Evolutionary conservation across 2,329 filamentous ascomycete species (phyloP).

Genomic region (Colletotrichum salicis): DNA sequence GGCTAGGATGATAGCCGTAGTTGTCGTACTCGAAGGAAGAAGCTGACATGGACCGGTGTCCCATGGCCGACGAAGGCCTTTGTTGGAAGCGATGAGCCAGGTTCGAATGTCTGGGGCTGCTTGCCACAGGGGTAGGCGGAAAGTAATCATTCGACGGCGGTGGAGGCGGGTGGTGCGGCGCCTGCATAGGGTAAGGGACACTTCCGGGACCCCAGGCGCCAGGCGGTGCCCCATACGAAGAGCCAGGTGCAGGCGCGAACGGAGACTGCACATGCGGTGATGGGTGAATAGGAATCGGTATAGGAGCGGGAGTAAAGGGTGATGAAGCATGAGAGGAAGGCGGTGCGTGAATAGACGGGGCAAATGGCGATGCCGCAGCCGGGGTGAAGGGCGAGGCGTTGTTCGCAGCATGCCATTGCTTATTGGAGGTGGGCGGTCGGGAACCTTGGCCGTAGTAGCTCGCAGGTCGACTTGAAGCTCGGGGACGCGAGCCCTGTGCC

Average conservation of each 20-base stretch:
- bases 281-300: background rate
- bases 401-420: constrained; percentile 32
- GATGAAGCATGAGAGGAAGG: constrained; percentile 9
- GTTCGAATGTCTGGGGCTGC: constrained; percentile 41
- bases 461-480: constrained; percentile 26
- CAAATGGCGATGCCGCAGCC: background rate
- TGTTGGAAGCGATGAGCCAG: constrained; percentile 31
- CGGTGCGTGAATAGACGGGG: constrained; percentile 9
- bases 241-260: constrained; percentile 11
- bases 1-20: background rate
- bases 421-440: constrained; percentile 34
- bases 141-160: constrained; percentile 32
- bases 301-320: constrained; percentile 16
- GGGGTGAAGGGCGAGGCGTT: background rate
- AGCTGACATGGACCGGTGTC: constrained; percentile 45
- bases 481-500: constrained; percentile 41
- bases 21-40: constrained; percentile 50
- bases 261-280: constrained; percentile 15
- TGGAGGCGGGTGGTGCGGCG: constrained; percentile 3
- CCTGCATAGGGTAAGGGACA: constrained; percentile 21
- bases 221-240: constrained; percentile 15
- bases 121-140: constrained; percentile 34
- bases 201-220: constrained; percentile 21
- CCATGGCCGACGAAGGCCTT: constrained; percentile 53
- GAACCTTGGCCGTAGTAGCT: constrained; percentile 37